Percentiles rank a stretch among this genome's conserved stretches.
These are phyloP conservation scores for Emmonsiellopsis sp. DNA, from an alignment of 2,329 filamentous ascomycete species.

Conservation along the genomic window DNA sequence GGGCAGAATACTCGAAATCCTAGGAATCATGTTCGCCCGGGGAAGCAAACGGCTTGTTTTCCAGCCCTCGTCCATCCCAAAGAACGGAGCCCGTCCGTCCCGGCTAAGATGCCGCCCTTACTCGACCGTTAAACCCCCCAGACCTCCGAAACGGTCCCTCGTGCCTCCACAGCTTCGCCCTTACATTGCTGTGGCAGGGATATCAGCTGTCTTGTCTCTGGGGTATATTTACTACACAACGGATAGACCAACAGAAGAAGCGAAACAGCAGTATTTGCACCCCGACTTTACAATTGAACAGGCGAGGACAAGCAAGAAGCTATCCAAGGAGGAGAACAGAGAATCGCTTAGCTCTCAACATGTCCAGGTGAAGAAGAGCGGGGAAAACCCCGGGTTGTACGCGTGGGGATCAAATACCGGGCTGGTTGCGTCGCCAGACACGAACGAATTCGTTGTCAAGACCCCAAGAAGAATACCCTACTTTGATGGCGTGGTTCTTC, in stretches of 20 bases:
- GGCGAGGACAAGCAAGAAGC: slow-evolving; percentile 42
- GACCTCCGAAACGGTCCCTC: neutral
- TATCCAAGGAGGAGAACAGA: slow-evolving; percentile 60
- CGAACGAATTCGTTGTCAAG: slow-evolving; percentile 68
- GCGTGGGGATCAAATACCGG: slow-evolving; percentile 86
- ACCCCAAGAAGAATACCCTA: slow-evolving; percentile 66
- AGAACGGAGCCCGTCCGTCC: neutral
- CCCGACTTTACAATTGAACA: slow-evolving; percentile 57
- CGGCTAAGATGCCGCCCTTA: neutral
- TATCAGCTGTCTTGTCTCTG: neutral
- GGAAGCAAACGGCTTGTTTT: neutral
- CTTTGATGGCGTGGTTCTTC: slow-evolving; percentile 74
- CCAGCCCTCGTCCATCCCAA: slow-evolving; percentile 4
- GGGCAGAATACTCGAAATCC: neutral
- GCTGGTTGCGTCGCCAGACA: slow-evolving; percentile 75
- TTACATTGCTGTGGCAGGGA: neutral
- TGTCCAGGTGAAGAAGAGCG: slow-evolving; percentile 73
- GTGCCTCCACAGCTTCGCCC: neutral
- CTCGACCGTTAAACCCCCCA: neutral
- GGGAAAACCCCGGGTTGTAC: slow-evolving; percentile 78
- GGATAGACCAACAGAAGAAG: neutral
- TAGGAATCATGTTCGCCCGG: neutral
- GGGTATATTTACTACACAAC: neutral
- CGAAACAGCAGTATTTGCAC: slow-evolving; percentile 2
- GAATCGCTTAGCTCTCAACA: slow-evolving; percentile 77